Percentiles rank a stretch among this genome's conserved stretches.
Conservation (phyloP, 306 rosid genomes). For the Lagenaria siceraria region DNA sequence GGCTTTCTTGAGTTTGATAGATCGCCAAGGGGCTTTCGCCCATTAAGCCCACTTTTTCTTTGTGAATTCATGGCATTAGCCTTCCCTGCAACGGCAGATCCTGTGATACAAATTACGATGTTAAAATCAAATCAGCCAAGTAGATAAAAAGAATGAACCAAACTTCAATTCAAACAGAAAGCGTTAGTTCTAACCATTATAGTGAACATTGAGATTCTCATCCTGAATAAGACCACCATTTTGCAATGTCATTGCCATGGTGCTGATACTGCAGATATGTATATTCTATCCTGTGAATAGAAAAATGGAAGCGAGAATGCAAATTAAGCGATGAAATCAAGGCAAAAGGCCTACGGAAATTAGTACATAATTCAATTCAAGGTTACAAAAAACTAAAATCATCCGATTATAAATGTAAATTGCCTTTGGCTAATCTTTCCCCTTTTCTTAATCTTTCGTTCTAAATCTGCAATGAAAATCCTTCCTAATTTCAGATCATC, state of each 20-base stretch:
- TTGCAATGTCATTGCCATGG: conserved; percentile 5
- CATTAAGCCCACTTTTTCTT: conserved; percentile 31
- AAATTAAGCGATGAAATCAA: not conserved
- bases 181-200: not conserved
- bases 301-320: not conserved
- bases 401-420: not conserved
- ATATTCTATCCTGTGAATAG: not conserved
- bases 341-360: not conserved
- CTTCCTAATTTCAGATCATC: not conserved
- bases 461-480: not conserved
- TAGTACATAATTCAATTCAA: not conserved
- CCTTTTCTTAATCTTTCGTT: not conserved
- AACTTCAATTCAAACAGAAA: not conserved
- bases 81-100: not conserved
- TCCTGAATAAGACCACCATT: conserved; percentile 1
- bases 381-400: not conserved
- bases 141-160: not conserved
- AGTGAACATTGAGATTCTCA: not conserved
- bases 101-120: not conserved
- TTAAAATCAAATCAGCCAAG: not conserved
- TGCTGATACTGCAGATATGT: not conserved
- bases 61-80: not conserved
- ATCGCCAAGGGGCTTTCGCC: conserved; percentile 58
- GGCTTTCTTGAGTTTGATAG: conserved; percentile 25
- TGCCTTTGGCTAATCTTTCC: not conserved